A percentile compares a stretch with the other conserved stretches of the same genome.
Conservation (phyloP, 2,329 filamentous ascomycete species). For the Aspergillus awamori region DNA sequence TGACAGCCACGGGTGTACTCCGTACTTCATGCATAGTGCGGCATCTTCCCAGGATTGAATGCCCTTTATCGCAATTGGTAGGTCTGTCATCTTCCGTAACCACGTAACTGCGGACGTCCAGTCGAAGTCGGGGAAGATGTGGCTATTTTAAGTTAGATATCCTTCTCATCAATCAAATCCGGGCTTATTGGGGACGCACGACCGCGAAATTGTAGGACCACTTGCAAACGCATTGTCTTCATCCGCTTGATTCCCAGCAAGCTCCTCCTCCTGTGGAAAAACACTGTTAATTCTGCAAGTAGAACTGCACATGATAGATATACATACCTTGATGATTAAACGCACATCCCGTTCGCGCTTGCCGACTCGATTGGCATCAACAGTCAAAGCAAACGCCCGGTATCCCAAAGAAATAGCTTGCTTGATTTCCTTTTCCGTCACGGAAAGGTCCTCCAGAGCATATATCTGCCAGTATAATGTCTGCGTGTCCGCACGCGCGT, state of each 20-base stretch:
- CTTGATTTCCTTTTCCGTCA: constrained; percentile 1
- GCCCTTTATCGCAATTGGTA: constrained; percentile 14
- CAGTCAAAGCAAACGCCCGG: constrained; percentile 12
- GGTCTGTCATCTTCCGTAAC: constrained; percentile 8
- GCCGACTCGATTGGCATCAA: constrained; percentile 9
- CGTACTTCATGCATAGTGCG: constrained; percentile 5
- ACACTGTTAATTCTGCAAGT: too few relatives aligned
- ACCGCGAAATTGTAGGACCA: background rate
- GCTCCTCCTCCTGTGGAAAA: background rate
- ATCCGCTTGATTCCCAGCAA: background rate
- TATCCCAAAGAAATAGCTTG: constrained; percentile 7
- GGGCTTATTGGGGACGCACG: background rate
- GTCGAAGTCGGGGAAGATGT: background rate
- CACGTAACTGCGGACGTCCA: constrained; percentile 1
- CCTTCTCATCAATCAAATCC: too few relatives aligned
- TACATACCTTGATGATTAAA: too few relatives aligned
- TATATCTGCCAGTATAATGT: constrained; percentile 12
- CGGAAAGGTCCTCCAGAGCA: background rate
- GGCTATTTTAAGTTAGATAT: background rate
- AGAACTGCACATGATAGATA: too few relatives aligned
- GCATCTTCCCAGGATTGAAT: constrained; percentile 14
- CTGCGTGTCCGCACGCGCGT: background rate
- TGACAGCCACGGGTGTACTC: constrained; percentile 10
- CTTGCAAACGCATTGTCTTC: constrained; percentile 5
- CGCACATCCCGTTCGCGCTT: background rate